Percentiles rank a stretch among this genome's conserved stretches.
Conservation (phyloP, 2,329 filamentous ascomycete species). For the Monosporascus cannonballus region DNA sequence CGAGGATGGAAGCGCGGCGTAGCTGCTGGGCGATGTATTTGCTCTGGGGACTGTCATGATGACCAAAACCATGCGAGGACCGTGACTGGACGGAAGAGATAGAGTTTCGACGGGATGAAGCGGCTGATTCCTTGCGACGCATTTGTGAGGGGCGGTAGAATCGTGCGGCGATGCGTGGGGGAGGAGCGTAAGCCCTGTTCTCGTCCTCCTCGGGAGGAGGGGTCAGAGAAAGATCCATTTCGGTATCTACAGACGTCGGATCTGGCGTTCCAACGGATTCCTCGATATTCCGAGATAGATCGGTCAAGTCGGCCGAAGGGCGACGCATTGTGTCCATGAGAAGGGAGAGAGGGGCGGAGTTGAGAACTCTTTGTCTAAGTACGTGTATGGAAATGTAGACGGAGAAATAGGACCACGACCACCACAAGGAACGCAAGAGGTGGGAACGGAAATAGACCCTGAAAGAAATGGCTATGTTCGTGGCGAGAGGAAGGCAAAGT, state of each 20-base stretch:
- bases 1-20: constrained; percentile 73
- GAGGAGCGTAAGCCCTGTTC: constrained; percentile 51
- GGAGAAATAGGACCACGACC: no score
- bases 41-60: constrained; percentile 57
- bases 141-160: constrained; percentile 64
- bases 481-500: no score
- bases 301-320: constrained; percentile 34
- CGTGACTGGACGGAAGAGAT: constrained; percentile 70
- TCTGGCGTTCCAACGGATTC: constrained; percentile 27
- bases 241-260: constrained; percentile 21
- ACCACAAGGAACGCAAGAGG: not conserved
- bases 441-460: not conserved
- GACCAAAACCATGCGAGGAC: constrained; percentile 54
- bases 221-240: constrained; percentile 23
- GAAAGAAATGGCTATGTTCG: no score
- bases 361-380: constrained; percentile 1
- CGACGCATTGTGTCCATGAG: constrained; percentile 33
- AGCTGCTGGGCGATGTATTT: constrained; percentile 74
- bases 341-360: not conserved
- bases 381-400: not conserved
- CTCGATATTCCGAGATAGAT: constrained; percentile 34
- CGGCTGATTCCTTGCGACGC: constrained; percentile 68
- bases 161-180: constrained; percentile 70
- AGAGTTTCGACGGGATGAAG: constrained; percentile 74
- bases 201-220: constrained; percentile 26